phyloP scores from a whole-genome alignment of 2,329 filamentous ascomycete genomes.

The Pyrenochaeta sp. region DNA sequence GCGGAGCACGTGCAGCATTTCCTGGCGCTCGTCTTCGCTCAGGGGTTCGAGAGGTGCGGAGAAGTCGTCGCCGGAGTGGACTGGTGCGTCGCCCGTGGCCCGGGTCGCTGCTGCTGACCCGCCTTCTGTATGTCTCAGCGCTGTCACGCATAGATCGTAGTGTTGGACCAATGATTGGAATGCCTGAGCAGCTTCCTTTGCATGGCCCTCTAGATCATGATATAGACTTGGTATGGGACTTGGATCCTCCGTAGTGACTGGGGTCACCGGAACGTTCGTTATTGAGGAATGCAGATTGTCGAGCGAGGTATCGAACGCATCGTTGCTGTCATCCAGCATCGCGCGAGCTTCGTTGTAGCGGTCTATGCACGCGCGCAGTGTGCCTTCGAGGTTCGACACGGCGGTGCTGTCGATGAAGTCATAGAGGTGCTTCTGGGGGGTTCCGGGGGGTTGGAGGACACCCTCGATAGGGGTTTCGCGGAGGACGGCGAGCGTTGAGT shows the following conservation, averaged over 20 bases:
- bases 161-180: conserved; percentile 84
- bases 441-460: conserved; percentile 64
- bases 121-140: conserved; percentile 85
- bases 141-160: conserved; percentile 92
- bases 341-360: conserved; percentile 75
- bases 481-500: conserved; percentile 72
- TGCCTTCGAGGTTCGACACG: conserved; percentile 71
- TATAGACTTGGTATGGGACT: conserved; percentile 58
- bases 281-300: conserved; percentile 47
- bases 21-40: conserved; percentile 75
- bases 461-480: conserved; percentile 70
- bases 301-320: conserved; percentile 78
- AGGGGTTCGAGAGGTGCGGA: conserved; percentile 71
- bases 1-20: conserved; percentile 83
- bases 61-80: conserved; percentile 36
- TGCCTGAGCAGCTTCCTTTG: conserved; percentile 81
- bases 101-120: conserved; percentile 58
- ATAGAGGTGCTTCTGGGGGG: conserved; percentile 67
- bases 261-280: conserved; percentile 42
- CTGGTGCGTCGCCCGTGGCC: conserved; percentile 47
- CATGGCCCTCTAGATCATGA: conserved; percentile 71
- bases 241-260: conserved; percentile 39
- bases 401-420: conserved; percentile 80
- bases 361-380: conserved; percentile 74
- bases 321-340: conserved; percentile 61